Percentiles rank a stretch among this genome's conserved stretches.
These are phyloP conservation scores for Mycena kentingensis DNA, from an alignment of 768 basidiomycete genomes.

Conservation along the genomic window DNA sequence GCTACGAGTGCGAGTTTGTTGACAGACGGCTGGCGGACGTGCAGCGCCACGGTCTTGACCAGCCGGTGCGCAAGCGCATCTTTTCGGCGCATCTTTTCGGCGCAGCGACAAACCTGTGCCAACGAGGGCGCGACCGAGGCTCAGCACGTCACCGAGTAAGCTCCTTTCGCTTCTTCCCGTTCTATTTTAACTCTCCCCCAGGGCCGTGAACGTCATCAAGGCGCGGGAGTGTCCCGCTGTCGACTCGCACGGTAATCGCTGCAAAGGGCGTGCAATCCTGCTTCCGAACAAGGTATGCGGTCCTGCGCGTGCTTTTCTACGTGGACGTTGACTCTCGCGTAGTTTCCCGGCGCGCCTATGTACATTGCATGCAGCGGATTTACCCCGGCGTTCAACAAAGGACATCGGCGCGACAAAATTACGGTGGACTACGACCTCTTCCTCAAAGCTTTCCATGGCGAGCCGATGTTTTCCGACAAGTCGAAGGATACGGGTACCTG, in stretches of 20 bases:
- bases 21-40: background rate
- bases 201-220: background rate
- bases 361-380: background rate
- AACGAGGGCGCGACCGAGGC: background rate
- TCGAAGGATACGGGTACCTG: background rate
- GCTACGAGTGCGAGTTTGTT: background rate
- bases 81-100: background rate
- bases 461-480: background rate
- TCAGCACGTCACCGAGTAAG: background rate
- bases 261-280: background rate
- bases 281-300: background rate
- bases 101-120: background rate
- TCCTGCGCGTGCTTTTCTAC: background rate
- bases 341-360: background rate
- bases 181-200: background rate
- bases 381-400: background rate
- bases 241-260: too few species aligned
- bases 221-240: background rate
- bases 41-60: background rate
- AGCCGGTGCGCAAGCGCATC: background rate
- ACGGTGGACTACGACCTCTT: background rate
- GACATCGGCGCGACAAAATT: background rate
- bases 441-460: background rate
- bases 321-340: background rate
- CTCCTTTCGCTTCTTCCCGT: background rate